phyloP scores from a whole-genome alignment of 129 eudicot species.

The Flaveria brownii region DNA sequence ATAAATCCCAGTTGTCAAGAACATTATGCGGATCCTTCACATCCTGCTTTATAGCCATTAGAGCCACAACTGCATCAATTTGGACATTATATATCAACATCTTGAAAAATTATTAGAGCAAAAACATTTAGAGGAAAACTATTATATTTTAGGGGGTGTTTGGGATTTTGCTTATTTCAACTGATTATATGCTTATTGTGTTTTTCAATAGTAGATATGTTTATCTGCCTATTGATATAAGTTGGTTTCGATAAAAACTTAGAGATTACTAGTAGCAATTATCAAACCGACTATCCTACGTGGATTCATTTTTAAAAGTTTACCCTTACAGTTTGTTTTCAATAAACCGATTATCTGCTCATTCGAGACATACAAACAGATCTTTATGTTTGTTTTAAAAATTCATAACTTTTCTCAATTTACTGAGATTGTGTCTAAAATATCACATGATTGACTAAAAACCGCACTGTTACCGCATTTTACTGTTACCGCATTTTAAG shows the following conservation, averaged over 20 bases:
- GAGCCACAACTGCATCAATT: slow-evolving; percentile 76
- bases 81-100: slow-evolving; percentile 11
- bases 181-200: neutral
- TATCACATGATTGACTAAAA: slow-evolving; percentile 1
- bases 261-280: neutral
- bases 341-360: neutral
- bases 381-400: neutral
- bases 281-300: neutral
- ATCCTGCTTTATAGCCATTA: slow-evolving; percentile 74
- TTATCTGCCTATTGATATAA: neutral
- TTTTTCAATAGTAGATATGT: neutral
- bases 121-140: neutral
- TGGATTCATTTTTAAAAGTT: neutral
- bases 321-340: neutral
- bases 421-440: neutral
- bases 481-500: neutral
- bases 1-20: slow-evolving; percentile 83
- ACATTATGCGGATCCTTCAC: slow-evolving; percentile 79
- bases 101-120: neutral
- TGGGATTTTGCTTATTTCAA: neutral
- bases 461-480: neutral
- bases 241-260: neutral
- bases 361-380: neutral
- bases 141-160: neutral
- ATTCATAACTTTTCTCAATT: neutral